Base-by-base conservation (phyloP, 768 basidiomycete species). In the Pleurotus djamor region DNA sequence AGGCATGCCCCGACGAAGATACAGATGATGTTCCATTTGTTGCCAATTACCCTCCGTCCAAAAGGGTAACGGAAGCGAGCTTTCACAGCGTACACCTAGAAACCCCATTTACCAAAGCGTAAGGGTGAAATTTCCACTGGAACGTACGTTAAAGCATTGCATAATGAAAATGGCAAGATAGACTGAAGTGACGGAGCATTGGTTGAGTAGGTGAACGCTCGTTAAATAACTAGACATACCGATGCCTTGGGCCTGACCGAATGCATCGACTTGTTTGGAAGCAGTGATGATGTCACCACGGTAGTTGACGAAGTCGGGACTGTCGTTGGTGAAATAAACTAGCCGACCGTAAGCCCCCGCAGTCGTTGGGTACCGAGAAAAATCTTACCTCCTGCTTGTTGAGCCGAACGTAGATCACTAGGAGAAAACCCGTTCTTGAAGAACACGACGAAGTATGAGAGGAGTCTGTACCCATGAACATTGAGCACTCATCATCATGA, bases 401-500 rank as follows among this genome's bases (percentile, higher is more conserved):
- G 87, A 1, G 86, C 83, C 12, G 61, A 66, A 16, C 72, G 69
- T 57, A 89, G 72, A 66, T 89, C 87, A 16, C 60, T 68, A 4
- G 87, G 87, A 2, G 83, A 76, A 66, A 89, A 87, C 0, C 87
- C 87, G 16, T 76, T 74, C 68, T 83, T 83, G 71, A 73, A 79
- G 67, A 88, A 89, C 10, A 88, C 85, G 13, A 88, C 79, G 61
- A 89, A 88, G 66, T 88, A 89, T 5, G 81, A 79, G 10, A 84
- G 70, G n/a, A 88, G 65, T 7, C 85, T 88, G 59, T 16, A 50
- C 2, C 41, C 9, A 47, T 47, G 14, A 14, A 34, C 48, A 14
- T 52, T n/a, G 3, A 28, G n/a, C 60, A 14, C 51, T 32, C 33
- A 48, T 21, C 47, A 8, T 37, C 59, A 52, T 38, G 33, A 28